Base-by-base conservation (phyloP, 148 eudicot species). In the Dysphania ambrosioides region DNA sequence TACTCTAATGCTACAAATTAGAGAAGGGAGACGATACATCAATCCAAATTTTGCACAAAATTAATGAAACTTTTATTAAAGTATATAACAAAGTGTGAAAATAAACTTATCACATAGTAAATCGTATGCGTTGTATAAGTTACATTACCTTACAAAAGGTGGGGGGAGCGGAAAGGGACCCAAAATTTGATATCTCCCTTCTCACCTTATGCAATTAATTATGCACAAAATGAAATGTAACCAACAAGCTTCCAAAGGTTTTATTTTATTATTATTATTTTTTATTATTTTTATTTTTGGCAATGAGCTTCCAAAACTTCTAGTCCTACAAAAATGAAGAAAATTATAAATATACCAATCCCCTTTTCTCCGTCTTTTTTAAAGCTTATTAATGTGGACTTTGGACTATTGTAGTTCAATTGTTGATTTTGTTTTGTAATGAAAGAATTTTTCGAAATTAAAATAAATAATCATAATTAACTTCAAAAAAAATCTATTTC, bases 71-170 rank as follows among this genome's bases (percentile, higher is more conserved):
- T n/a, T n/a, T n/a, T n/a, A n/a, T n/a, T n/a, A n/a, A 24, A 21
- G n/a, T n/a, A n/a, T n/a, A 21, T n/a, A 32, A 8, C 6, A 4
- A 64, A 35, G 0, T 32, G n/a, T 5, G 4, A 32, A 63, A 31
- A 63, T 0, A 34, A 18, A 63, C 10, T 63, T 63, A 61, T 8
- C 6, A 61, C 31, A 15, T 62, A 31, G 35, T 61, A 23, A 4
- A 63, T 8, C 5, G 27, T 32, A 38, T 36, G 70, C 40, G 30
- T 36, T 6, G 60, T 47, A 19, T 51, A 63, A 44, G 38, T 15
- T 51, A 65, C 70, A 74, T 64, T 74, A 74, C 60, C 59, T 65
- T 74, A 21, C 60, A 70, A 21, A 51, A 18, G 8, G 68, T 6
- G 40, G 32, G 23, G 76, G 53, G 18, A 47, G 21, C 53, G 19